Evolutionary conservation across 2,329 filamentous ascomycete species (phyloP), one percentile per base, ranked within the genome.

Genomic region (Colletotrichum musicola): DNA sequence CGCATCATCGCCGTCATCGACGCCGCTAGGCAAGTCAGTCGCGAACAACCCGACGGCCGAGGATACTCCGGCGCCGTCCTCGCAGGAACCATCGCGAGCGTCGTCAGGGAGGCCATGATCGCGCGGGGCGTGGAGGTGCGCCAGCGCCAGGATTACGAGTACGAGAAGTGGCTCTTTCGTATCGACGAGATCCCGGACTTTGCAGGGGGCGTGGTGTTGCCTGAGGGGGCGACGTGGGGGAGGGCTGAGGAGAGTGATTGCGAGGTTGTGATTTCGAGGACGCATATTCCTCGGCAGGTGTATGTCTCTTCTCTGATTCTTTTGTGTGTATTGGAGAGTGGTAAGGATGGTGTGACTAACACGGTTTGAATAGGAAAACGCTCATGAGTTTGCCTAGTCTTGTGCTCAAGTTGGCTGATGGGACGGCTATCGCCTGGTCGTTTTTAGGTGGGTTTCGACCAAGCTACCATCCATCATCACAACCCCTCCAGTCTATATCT

Each of bases 361-460:
- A 14, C 2, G 47, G 18, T 18, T 35, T 10, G 30, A 10, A 13
- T 40, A 85, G 82, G 70, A 77, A 81, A 10, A 85, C 79, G 13
- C 75, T 86, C 27, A 73, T 79, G 66, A 74, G 76, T 22, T 79
- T 86, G 49, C 85, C 85, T 2, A 87, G 81, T 69, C 75, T 82
- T 44, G 80, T 82, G 1, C 77, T 89, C 20, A 83, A 84, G 60
- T 74, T 81, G 0, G 74, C 77, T 1, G 81, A 85, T 18, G 83
- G 81, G 1, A 84, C 79, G 1, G 83, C 86, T 0, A 79, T 93
- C 5, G 88, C 90, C 0, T 93, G 91, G 91, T 86, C 85, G 0
- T 92, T 93, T 58, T 75, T 88, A 4, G 83, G 84, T 82, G 63
- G 35, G 72, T 55, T 3, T 9, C 18, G 22, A 22, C 22, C 22